Base-by-base conservation (phyloP, 495 filamentous ascomycete species). In the Niebla homalea region DNA sequence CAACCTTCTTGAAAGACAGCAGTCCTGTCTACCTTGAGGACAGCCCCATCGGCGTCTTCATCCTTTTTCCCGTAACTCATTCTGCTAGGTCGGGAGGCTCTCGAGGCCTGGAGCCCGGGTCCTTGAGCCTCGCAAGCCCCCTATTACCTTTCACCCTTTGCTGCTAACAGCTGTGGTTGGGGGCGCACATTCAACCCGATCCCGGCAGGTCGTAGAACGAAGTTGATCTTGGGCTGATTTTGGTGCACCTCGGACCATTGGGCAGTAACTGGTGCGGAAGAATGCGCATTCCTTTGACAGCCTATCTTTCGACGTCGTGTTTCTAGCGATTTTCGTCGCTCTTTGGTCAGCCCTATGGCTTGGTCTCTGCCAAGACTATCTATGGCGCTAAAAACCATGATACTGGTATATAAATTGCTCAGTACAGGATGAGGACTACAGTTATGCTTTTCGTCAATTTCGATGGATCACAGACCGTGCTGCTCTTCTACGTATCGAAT, bases 51-150 rank as follows among this genome's bases (percentile, higher is more conserved):
- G 65, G 80, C 87, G 76, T 97, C 90, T 75, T 97, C 90, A 67
- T 97, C 89, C 74, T 94, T 97, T 75, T 95, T 96, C 69, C 86
- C 82, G 78, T 94, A 94, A 67, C 80, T 92, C 89, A 96, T 96
- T 23, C 46, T 72, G 70, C 54, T 36, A 19, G 21, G 18, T 35
- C 10, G 25, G 39, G 39, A 35, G 45, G 25, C 25, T 48, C 37
- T 44, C 35, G 35, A 41, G 25, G 39, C 25, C 45, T 18, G 21
- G 45, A 48, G 4, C 19, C 26, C 5, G 21, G 19, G 45, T 26
- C 23, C 45, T 48, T 35, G 25, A 26, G 23, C 43, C 43, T 22
- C 29, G 29, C 22, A 48, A 35, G 32, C 45, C 45, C 12, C 39
- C 39, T 41, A 15, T 41, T 41, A 18, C 18, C 39, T 19, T 41